Percentiles rank a stretch among this genome's conserved stretches.
These are phyloP conservation scores for Malus hybrid DNA, from an alignment of 331 rosid species.

Conservation along the genomic window DNA sequence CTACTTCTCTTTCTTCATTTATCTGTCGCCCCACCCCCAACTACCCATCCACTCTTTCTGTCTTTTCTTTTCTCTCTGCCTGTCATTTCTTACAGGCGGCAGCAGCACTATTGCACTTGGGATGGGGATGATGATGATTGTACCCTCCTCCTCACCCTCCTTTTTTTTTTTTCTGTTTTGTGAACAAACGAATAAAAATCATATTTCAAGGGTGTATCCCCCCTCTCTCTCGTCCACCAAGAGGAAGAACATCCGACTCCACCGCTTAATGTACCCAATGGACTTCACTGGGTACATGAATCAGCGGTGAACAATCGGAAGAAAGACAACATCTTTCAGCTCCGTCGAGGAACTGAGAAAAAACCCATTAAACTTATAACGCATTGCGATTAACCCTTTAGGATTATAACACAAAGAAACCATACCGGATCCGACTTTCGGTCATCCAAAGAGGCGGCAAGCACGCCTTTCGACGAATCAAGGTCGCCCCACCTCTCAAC, in stretches of 20 bases:
- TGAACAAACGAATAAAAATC: slow-evolving; percentile 13
- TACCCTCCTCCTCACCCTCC: slow-evolving; percentile 1
- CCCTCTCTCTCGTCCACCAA: background rate
- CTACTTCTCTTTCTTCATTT: slow-evolving; percentile 17
- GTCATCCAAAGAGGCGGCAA: slow-evolving; percentile 53
- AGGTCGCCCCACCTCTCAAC: slow-evolving; percentile 91
- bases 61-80: background rate
- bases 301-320: background rate
- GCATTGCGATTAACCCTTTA: background rate
- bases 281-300: background rate
- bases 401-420: background rate
- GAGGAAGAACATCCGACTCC: background rate
- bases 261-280: background rate
- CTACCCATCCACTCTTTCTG: slow-evolving; percentile 16
- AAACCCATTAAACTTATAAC: background rate
- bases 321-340: background rate
- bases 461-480: slow-evolving; percentile 44
- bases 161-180: background rate
- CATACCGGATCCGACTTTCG: slow-evolving; percentile 50
- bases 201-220: slow-evolving; percentile 16
- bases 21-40: slow-evolving; percentile 19
- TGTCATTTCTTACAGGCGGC: slow-evolving; percentile 3
- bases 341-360: background rate
- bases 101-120: slow-evolving; percentile 18
- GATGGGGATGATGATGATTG: slow-evolving; percentile 10